These are phyloP conservation scores for Massariosphaeria phaeospora DNA, from an alignment of 495 filamentous ascomycete species.

Conservation along the genomic window DNA sequence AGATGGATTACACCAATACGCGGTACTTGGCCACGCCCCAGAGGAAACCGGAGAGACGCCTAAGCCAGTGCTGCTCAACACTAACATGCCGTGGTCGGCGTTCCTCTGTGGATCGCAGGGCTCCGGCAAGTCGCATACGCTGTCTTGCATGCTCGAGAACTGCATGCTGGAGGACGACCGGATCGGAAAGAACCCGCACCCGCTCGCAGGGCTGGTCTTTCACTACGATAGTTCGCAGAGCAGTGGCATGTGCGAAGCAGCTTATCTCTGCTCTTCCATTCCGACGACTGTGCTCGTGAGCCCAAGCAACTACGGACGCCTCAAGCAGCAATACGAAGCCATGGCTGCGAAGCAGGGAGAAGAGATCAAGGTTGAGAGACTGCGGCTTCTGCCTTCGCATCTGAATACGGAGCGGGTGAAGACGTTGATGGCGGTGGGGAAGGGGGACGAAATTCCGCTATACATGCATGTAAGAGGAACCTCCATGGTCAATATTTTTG, in stretches of 20 bases:
- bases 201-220: conserved; percentile 63
- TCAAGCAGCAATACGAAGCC: conserved; percentile 42
- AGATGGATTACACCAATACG: not conserved
- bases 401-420: conserved; percentile 63
- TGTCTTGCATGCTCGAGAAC: conserved; percentile 67
- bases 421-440: conserved; percentile 61
- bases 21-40: not conserved
- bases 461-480: conserved; percentile 51
- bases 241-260: conserved; percentile 57
- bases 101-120: conserved; percentile 77
- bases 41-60: not conserved
- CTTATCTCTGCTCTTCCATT: conserved; percentile 53
- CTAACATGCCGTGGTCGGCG: conserved; percentile 58
- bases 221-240: conserved; percentile 58
- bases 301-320: conserved; percentile 52
- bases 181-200: conserved; percentile 35
- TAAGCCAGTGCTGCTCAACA: conserved; percentile 55
- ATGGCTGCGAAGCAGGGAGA: conserved; percentile 29
- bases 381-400: conserved; percentile 54
- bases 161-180: conserved; percentile 44
- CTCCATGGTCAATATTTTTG: no score
- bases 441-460: conserved; percentile 49
- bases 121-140: conserved; percentile 67
- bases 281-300: conserved; percentile 59
- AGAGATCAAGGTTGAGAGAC: conserved; percentile 43